Percentiles rank a stretch among this genome's conserved stretches.
These are phyloP conservation scores for Saccharomycopsis schoenii DNA, from an alignment of 805 yeast species.

Conservation along the genomic window DNA sequence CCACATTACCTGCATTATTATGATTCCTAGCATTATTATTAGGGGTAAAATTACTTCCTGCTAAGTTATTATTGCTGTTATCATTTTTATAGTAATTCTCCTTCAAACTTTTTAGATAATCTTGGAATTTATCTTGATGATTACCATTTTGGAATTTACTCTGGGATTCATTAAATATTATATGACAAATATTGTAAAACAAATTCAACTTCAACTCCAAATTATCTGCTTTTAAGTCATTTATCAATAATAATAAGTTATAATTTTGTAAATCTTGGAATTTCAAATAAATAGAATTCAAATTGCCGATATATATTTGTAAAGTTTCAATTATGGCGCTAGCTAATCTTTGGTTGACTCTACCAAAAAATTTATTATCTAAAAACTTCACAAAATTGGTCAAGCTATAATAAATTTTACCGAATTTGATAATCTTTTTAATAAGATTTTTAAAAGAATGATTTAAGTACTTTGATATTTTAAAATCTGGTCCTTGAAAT, in stretches of 20 bases:
- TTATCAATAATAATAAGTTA: slow-evolving; percentile 6
- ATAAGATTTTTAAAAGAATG: slow-evolving; percentile 63
- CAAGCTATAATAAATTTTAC: slow-evolving; percentile 54
- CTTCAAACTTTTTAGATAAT: slow-evolving; percentile 33
- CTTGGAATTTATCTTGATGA: slow-evolving; percentile 29
- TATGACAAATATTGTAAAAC: slow-evolving; percentile 45
- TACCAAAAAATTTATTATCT: slow-evolving; percentile 49
- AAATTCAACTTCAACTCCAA: slow-evolving; percentile 37
- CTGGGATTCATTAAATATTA: slow-evolving; percentile 39
- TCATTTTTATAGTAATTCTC: slow-evolving; percentile 22
- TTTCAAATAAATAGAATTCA: slow-evolving; percentile 18
- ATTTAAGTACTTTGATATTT: slow-evolving; percentile 63
- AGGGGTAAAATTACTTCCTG: not conserved
- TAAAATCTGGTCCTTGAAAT: slow-evolving; percentile 65
- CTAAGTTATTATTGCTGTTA: not conserved
- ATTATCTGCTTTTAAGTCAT: slow-evolving; percentile 10
- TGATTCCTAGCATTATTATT: not conserved
- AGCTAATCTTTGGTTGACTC: slow-evolving; percentile 65
- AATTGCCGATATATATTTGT: slow-evolving; percentile 26
- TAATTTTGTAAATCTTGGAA: slow-evolving; percentile 7
- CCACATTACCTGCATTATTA: not conserved
- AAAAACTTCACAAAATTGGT: slow-evolving; percentile 51
- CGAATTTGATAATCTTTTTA: slow-evolving; percentile 47
- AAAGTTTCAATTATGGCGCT: slow-evolving; percentile 41
- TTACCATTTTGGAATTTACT: slow-evolving; percentile 24